phyloP scores from a whole-genome alignment of 2,329 filamentous ascomycete species.

The Tolypocladium album region DNA sequence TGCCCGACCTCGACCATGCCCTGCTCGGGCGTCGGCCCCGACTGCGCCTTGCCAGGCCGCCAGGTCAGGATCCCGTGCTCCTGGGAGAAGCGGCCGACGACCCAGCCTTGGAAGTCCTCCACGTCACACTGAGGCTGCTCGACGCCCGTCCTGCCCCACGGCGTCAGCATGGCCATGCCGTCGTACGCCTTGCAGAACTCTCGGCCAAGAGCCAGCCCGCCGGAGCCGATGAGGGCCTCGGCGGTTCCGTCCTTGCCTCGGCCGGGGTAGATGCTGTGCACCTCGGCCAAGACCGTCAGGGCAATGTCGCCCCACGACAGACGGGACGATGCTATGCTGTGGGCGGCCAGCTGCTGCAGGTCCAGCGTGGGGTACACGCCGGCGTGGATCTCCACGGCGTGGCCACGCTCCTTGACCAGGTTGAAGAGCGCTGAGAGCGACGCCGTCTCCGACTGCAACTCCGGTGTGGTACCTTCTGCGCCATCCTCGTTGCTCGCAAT shows the following conservation, averaged over 20 bases:
- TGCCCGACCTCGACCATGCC: constrained; percentile 46
- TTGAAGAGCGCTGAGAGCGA: constrained; percentile 10
- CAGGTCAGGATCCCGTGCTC: constrained; percentile 67
- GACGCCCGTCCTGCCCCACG: constrained; percentile 34
- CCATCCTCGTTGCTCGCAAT: constrained; percentile 3
- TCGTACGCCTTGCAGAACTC: constrained; percentile 64
- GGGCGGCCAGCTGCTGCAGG: constrained; percentile 68
- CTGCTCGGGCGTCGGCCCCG: constrained; percentile 8
- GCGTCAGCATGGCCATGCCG: constrained; percentile 59
- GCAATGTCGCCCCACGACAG: constrained; percentile 49
- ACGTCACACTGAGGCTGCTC: constrained; percentile 15
- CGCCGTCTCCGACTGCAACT: constrained; percentile 8
- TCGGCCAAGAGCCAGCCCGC: constrained; percentile 58
- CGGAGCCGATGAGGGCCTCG: constrained; percentile 61
- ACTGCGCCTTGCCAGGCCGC: constrained; percentile 21
- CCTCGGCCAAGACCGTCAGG: constrained; percentile 59
- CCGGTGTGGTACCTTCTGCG: constrained; percentile 4
- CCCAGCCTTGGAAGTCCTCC: constrained; percentile 43
- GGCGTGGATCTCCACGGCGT: constrained; percentile 59
- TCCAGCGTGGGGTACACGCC: constrained; percentile 69
- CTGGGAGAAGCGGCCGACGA: constrained; percentile 62
- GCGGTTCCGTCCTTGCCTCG: constrained; percentile 35
- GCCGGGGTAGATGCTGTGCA: constrained; percentile 55
- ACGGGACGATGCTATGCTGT: constrained; percentile 35
- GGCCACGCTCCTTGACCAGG: constrained; percentile 22